phyloP scores from a whole-genome alignment of 345 rosid species.

The Chamaenerion angustifolium region DNA sequence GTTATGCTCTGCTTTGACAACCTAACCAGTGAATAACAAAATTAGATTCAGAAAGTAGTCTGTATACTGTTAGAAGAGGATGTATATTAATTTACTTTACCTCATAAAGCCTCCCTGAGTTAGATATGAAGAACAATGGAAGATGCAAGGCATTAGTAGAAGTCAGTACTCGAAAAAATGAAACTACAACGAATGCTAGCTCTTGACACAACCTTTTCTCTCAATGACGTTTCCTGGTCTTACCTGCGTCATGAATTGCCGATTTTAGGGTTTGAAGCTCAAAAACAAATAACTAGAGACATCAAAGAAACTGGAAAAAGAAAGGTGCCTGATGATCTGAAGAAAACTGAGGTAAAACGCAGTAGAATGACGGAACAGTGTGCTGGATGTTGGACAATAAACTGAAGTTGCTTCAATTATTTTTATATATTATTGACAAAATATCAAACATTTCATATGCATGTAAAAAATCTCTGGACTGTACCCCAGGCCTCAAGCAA shows the following conservation, averaged over 20 bases:
- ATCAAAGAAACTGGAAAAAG: neutral
- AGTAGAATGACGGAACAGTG: too few species aligned
- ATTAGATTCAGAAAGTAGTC: too few species aligned
- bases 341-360: too few species aligned
- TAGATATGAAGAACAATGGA: conserved; percentile 8
- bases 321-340: too few species aligned
- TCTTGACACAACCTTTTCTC: conserved; percentile 40
- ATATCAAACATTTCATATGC: too few species aligned
- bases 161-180: neutral
- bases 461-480: too few species aligned
- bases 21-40: conserved; percentile 21
- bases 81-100: conserved; percentile 18
- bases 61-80: neutral
- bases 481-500: too few species aligned
- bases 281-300: neutral
- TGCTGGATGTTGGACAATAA: too few species aligned
- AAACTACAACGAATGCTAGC: neutral
- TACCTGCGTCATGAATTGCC: conserved; percentile 29
- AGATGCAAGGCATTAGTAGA: conserved; percentile 7
- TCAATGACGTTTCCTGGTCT: conserved; percentile 79
- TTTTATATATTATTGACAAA: too few species aligned
- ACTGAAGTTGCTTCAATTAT: too few species aligned
- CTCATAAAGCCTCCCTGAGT: conserved; percentile 65
- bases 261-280: neutral
- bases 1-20: conserved; percentile 62